phyloP scores from a whole-genome alignment of 2,329 filamentous ascomycete species.

The Trichoderma pleuroti region DNA sequence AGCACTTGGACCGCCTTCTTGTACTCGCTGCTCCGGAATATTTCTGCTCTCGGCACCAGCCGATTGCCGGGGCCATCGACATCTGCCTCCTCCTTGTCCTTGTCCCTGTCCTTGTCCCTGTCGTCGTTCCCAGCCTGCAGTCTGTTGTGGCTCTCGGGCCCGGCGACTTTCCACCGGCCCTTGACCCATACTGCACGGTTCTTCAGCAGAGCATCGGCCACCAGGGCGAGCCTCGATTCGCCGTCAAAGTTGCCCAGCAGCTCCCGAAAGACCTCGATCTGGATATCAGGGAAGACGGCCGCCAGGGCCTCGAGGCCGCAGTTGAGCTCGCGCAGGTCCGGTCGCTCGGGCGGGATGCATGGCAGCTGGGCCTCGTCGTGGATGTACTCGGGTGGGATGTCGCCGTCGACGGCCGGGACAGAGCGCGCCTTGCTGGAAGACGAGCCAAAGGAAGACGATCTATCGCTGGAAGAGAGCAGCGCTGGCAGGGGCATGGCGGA shows the following conservation, averaged over 20 bases:
- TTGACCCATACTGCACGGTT: constrained; percentile 67
- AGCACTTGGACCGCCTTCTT: constrained; percentile 64
- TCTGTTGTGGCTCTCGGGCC: constrained; percentile 31
- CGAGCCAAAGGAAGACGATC: constrained; percentile 30
- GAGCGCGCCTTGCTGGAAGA: constrained; percentile 24
- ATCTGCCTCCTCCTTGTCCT: constrained; percentile 24
- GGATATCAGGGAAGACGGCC: constrained; percentile 74
- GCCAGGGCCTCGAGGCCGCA: constrained; percentile 63
- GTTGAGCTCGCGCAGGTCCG: constrained; percentile 68
- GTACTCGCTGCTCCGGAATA: constrained; percentile 65
- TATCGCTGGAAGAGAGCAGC: constrained; percentile 45
- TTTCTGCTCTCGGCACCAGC: constrained; percentile 55
- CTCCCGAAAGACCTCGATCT: constrained; percentile 77
- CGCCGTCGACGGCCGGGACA: constrained; percentile 25
- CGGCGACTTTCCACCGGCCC: constrained; percentile 57
- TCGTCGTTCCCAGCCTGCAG: background rate
- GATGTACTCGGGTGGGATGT: constrained; percentile 46
- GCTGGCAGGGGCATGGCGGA: constrained; percentile 48
- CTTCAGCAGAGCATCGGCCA: constrained; percentile 74
- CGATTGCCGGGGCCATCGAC: background rate
- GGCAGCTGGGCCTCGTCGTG: constrained; percentile 53
- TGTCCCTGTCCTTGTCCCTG: background rate
- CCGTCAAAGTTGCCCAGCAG: constrained; percentile 72
- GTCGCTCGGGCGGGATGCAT: constrained; percentile 47
- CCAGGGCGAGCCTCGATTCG: constrained; percentile 71